Conservation (phyloP, 805 yeast species). For the Monosporozyma aerobia region DNA sequence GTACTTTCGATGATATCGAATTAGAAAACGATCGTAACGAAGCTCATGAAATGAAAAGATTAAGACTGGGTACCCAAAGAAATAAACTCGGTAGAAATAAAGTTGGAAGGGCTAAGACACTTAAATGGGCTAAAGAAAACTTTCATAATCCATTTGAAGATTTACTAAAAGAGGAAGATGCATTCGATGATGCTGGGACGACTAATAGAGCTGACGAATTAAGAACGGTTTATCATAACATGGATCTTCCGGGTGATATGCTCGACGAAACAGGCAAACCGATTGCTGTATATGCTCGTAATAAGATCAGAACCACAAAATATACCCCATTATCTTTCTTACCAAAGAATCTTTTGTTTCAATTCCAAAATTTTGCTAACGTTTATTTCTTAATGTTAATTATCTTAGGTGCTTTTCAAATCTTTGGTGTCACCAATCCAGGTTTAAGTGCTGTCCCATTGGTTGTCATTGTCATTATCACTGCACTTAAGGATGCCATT, state of each 20-base stretch:
- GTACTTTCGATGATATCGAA: conserved; percentile 20
- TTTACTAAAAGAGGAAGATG: conserved; percentile 17
- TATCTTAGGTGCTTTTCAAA: conserved; percentile 66
- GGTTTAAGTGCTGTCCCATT: conserved; percentile 68
- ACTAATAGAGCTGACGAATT: conserved; percentile 33
- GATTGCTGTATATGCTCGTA: conserved; percentile 57
- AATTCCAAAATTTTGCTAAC: conserved; percentile 86
- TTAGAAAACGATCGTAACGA: conserved; percentile 14
- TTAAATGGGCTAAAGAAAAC: conserved; percentile 39
- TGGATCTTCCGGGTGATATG: conserved; percentile 48
- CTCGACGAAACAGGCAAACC: conserved; percentile 57
- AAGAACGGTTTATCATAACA: conserved; percentile 51
- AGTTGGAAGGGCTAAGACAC: conserved; percentile 50
- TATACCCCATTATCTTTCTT: conserved; percentile 84
- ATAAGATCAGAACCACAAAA: conserved; percentile 90
- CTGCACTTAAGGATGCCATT: conserved; percentile 71
- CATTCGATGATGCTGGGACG: conserved; percentile 28
- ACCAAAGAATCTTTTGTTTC: conserved; percentile 73
- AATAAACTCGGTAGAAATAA: conserved; percentile 60
- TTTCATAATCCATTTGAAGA: conserved; percentile 29
- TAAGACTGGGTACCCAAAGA: conserved; percentile 89
- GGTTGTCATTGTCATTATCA: conserved; percentile 64
- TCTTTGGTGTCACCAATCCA: conserved; percentile 77
- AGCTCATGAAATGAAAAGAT: conserved; percentile 47
- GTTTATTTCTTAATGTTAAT: conserved; percentile 72